These are phyloP conservation scores for Pseudogymnoascus sp. DNA, from an alignment of 2,329 filamentous ascomycete genomes.

Conservation along the genomic window DNA sequence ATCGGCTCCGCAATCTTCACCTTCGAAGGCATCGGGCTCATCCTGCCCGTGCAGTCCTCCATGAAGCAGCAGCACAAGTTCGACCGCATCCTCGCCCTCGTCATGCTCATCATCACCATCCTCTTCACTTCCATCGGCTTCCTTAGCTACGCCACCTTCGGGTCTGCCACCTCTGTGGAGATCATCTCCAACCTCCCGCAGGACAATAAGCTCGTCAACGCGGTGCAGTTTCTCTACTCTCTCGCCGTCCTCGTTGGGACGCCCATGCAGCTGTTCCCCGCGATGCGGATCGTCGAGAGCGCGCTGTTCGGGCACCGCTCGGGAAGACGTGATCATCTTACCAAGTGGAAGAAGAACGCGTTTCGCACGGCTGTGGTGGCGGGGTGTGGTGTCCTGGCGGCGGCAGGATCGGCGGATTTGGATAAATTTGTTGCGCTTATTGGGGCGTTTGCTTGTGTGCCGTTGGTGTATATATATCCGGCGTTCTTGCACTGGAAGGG, in stretches of 20 bases:
- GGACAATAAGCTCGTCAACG: conserved; percentile 90
- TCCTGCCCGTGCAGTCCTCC: conserved; percentile 95
- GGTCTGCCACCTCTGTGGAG: conserved; percentile 93
- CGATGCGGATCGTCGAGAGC: conserved; percentile 93
- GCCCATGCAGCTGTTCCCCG: conserved; percentile 92
- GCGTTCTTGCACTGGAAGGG: conserved; percentile 82
- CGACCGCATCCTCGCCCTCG: conserved; percentile 73
- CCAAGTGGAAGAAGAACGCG: conserved; percentile 99
- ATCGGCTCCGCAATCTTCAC: conserved; percentile 97
- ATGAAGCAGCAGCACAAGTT: conserved; percentile 91
- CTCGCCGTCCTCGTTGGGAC: conserved; percentile 93
- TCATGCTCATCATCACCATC: conserved; percentile 93
- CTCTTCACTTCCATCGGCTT: conserved; percentile 89
- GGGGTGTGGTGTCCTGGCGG: conserved; percentile 78
- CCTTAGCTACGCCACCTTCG: conserved; percentile 94
- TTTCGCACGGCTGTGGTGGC: conserved; percentile 92
- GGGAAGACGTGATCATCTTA: conserved; percentile 94
- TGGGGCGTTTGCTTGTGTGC: conserved; percentile 95
- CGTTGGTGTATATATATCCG: conserved; percentile 93
- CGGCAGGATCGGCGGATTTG: conserved; percentile 83
- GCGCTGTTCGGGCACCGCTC: conserved; percentile 84
- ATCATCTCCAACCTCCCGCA: conserved; percentile 94
- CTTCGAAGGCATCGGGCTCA: conserved; percentile 93
- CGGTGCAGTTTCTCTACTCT: conserved; percentile 95
- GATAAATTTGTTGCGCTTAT: conserved; percentile 97